Evolutionary conservation across 306 rosid species (phyloP).

Genomic region (Acacia melanoxylon): DNA sequence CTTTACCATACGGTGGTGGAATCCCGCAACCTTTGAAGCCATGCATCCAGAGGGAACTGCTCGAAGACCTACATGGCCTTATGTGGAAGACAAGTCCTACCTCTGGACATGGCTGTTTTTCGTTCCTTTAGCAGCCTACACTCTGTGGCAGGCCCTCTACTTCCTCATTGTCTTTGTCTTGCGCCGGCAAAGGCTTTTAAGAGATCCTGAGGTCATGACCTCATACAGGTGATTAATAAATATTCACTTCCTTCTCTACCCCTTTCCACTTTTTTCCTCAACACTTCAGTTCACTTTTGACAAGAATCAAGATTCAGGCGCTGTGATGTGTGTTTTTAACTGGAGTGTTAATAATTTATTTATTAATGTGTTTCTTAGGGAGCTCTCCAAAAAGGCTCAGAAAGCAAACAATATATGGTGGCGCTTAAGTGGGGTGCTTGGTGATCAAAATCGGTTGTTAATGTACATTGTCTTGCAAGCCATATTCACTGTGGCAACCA

Average conservation of each 20-base stretch:
- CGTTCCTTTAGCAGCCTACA: conserved; percentile 78
- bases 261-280: background rate
- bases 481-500: conserved; percentile 84
- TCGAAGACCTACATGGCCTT: conserved; percentile 78
- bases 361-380: conserved; percentile 50
- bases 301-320: background rate
- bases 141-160: conserved; percentile 85
- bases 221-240: conserved; percentile 64
- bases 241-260: background rate
- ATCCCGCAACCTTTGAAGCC: conserved; percentile 72
- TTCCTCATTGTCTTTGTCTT: conserved; percentile 83
- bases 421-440: conserved; percentile 88
- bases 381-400: conserved; percentile 87
- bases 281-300: background rate
- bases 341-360: background rate
- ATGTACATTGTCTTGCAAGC: conserved; percentile 83
- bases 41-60: conserved; percentile 77
- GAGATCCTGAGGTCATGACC: conserved; percentile 97
- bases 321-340: background rate
- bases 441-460: conserved; percentile 83
- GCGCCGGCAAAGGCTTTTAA: conserved; percentile 77
- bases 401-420: conserved; percentile 93
- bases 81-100: conserved; percentile 67
- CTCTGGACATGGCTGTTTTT: conserved; percentile 84
- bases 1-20: conserved; percentile 97